phyloP scores from a whole-genome alignment of 2,329 filamentous ascomycete species.

The Aaosphaeria pasadenensis region DNA sequence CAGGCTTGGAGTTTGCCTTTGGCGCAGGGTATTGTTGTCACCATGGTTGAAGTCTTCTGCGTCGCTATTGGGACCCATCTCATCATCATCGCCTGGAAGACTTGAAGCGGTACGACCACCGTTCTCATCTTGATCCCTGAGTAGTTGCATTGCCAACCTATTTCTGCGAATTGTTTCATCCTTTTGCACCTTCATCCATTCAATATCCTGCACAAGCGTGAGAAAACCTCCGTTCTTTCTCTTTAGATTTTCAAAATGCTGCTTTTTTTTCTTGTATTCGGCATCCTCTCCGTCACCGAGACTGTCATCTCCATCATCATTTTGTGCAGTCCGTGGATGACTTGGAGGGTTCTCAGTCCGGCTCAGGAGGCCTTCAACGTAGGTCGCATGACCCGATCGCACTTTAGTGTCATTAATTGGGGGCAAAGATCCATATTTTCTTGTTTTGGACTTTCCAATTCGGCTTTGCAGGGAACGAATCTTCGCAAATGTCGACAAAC shows the following conservation, averaged over 20 bases:
- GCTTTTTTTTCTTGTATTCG: conserved; percentile 18
- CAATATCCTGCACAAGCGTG: conserved; percentile 22
- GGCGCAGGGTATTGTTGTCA: conserved; percentile 3
- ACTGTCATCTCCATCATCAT: background rate
- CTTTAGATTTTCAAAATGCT: conserved; percentile 16
- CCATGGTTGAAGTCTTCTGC: conserved; percentile 6
- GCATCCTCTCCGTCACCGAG: background rate
- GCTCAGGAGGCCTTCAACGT: too few relatives aligned
- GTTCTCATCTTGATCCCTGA: conserved; percentile 10
- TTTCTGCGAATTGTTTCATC: conserved; percentile 14
- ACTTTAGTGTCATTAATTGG: too few relatives aligned
- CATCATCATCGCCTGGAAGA: conserved; percentile 8
- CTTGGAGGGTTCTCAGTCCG: background rate
- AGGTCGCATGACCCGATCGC: too few relatives aligned
- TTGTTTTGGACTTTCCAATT: too few relatives aligned
- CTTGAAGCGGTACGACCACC: background rate
- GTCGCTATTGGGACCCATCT: background rate
- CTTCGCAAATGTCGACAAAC: too few relatives aligned
- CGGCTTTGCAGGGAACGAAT: too few relatives aligned
- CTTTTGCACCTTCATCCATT: conserved; percentile 22
- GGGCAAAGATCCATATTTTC: too few relatives aligned
- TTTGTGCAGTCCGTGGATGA: too few relatives aligned
- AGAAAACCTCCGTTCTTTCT: conserved; percentile 14
- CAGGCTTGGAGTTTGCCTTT: conserved; percentile 10
- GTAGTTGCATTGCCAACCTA: conserved; percentile 11